Evolutionary conservation across 2,329 filamentous ascomycete species (phyloP).

Genomic region (Hymenoscyphus fraxineus): DNA sequence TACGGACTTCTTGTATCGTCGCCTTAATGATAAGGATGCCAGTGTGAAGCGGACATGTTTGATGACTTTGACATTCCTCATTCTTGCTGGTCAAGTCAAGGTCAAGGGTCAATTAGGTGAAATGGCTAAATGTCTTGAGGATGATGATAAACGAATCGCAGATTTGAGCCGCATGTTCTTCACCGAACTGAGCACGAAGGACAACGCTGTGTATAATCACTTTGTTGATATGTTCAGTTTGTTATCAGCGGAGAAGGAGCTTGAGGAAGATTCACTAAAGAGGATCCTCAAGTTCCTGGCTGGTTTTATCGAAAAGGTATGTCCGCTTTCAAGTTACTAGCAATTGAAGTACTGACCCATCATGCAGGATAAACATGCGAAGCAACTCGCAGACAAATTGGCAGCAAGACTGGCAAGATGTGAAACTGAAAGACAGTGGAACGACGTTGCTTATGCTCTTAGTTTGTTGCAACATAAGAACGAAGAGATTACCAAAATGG

Average conservation of each 20-base stretch:
- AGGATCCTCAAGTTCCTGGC: slow-evolving; percentile 89
- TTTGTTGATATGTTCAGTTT: slow-evolving; percentile 99
- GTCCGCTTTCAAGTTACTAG: slow-evolving; percentile 25
- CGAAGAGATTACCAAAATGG: slow-evolving; percentile 76
- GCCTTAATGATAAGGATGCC: slow-evolving; percentile 81
- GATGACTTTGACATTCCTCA: slow-evolving; percentile 97
- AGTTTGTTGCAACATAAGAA: slow-evolving; percentile 90
- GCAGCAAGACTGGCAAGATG: slow-evolving; percentile 81
- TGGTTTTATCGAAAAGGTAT: slow-evolving; percentile 95
- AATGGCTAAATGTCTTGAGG: slow-evolving; percentile 98
- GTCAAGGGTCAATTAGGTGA: slow-evolving; percentile 97
- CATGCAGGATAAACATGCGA: slow-evolving; percentile 87
- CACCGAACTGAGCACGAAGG: slow-evolving; percentile 92
- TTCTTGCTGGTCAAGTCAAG: slow-evolving; percentile 96
- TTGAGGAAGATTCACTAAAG: slow-evolving; percentile 82
- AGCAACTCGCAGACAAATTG: slow-evolving; percentile 88
- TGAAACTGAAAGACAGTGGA: slow-evolving; percentile 94
- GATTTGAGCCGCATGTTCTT: slow-evolving; percentile 98
- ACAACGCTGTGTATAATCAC: slow-evolving; percentile 98
- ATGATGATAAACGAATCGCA: slow-evolving; percentile 89
- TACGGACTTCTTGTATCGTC: slow-evolving; percentile 93
- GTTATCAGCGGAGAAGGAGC: slow-evolving; percentile 72
- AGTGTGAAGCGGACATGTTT: slow-evolving; percentile 96
- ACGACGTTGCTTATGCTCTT: slow-evolving; percentile 90
- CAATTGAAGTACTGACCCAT: slow-evolving; percentile 18